A percentile compares a stretch with the other conserved stretches of the same genome.
phyloP scores from a whole-genome alignment of 257 asterid species.

The Rehmannia glutinosa region DNA sequence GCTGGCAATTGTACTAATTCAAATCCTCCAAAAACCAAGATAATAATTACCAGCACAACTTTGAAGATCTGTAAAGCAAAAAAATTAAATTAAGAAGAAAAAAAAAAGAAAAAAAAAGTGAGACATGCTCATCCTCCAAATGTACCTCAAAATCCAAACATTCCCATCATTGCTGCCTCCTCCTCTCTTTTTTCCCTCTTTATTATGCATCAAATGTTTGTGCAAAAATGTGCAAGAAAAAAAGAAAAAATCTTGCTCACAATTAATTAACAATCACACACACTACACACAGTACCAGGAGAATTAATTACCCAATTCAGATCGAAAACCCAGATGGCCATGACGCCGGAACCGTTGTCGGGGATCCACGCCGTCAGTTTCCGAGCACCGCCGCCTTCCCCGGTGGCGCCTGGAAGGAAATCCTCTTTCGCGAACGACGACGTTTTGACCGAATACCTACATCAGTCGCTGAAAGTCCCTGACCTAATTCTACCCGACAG shows the following conservation, averaged over 20 bases:
- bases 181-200: not conserved
- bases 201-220: constrained; percentile 4
- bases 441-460: constrained; percentile 58
- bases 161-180: constrained; percentile 75
- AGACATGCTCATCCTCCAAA: too few relatives aligned
- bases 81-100: constrained; percentile 23
- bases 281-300: not conserved
- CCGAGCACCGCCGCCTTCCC: constrained; percentile 95
- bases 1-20: constrained; percentile 35
- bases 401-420: constrained; percentile 66
- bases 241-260: not conserved
- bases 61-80: constrained; percentile 77
- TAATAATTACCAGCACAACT: constrained; percentile 32
- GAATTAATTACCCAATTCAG: too few relatives aligned
- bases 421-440: constrained; percentile 61
- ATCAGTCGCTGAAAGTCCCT: constrained; percentile 66
- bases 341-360: constrained; percentile 39
- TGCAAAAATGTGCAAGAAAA: not conserved
- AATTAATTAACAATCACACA: not conserved
- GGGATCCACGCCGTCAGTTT: constrained; percentile 49
- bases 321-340: too few relatives aligned
- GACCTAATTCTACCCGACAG: constrained; percentile 71
- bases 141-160: constrained; percentile 56
- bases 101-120: constrained; percentile 27
- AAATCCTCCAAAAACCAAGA: constrained; percentile 12